phyloP scores from a whole-genome alignment of 2,329 filamentous ascomycete species.

The Byssochlamys sp. region DNA sequence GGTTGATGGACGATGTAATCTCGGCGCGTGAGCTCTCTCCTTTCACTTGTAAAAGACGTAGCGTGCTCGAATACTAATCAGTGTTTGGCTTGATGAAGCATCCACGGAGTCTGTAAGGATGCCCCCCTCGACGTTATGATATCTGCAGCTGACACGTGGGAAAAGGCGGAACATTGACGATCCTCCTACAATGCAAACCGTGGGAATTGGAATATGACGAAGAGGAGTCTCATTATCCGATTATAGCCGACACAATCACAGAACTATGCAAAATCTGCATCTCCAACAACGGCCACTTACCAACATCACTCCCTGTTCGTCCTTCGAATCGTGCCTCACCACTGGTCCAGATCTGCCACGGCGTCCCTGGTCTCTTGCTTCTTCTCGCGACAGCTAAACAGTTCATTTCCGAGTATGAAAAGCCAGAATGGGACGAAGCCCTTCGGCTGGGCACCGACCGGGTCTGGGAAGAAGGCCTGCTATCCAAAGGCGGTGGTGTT shows the following conservation, averaged over 20 bases:
- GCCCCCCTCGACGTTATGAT: not conserved
- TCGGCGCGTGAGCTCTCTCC: slow-evolving; percentile 27
- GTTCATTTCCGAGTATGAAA: slow-evolving; percentile 23
- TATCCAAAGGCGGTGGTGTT: slow-evolving; percentile 33
- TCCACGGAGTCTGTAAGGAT: slow-evolving; percentile 15
- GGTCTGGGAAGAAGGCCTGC: slow-evolving; percentile 34
- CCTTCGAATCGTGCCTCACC: slow-evolving; percentile 15
- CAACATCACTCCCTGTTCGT: slow-evolving; percentile 25
- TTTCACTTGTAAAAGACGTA: not conserved
- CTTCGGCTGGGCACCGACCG: slow-evolving; percentile 22
- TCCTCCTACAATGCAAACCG: slow-evolving; percentile 25
- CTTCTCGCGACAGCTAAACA: slow-evolving; percentile 24
- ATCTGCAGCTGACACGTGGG: not conserved
- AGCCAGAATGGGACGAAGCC: slow-evolving; percentile 30
- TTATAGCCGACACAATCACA: slow-evolving; percentile 29
- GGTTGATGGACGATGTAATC: slow-evolving; percentile 25
- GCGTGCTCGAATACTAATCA: not conserved
- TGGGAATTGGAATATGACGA: slow-evolving; percentile 19
- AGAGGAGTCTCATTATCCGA: slow-evolving; percentile 13
- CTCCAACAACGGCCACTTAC: slow-evolving; percentile 27
- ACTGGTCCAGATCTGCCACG: slow-evolving; percentile 35
- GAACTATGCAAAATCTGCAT: slow-evolving; percentile 28
- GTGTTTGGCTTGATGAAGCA: slow-evolving; percentile 3
- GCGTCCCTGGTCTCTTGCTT: slow-evolving; percentile 28
- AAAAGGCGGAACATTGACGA: slow-evolving; percentile 28